Percentiles rank a stretch among this genome's conserved stretches.
phyloP scores from a whole-genome alignment of 352 stramenopile genomes.

The Phytophthora uliginosa region DNA sequence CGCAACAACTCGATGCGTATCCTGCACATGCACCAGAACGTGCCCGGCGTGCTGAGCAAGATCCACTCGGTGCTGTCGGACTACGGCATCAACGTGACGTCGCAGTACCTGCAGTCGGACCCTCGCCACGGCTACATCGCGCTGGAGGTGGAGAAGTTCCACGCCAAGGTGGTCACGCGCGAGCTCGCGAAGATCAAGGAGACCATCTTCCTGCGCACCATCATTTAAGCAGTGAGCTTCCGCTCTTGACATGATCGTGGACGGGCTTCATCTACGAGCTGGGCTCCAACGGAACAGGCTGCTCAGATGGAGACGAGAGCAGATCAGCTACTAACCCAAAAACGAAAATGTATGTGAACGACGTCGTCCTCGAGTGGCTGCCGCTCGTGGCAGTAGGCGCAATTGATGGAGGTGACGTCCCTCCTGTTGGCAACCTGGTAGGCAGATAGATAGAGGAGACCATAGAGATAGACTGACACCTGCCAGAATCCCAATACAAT shows the following conservation, averaged over 20 bases:
- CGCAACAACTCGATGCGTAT: slow-evolving; percentile 86
- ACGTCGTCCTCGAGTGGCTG: slow-evolving; percentile 19
- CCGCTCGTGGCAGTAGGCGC: slow-evolving; percentile 26
- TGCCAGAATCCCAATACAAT: slow-evolving; percentile 42
- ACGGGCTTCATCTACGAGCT: slow-evolving; percentile 20
- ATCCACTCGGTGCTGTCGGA: slow-evolving; percentile 87
- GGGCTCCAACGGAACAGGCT: slow-evolving; percentile 7
- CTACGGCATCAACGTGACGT: slow-evolving; percentile 89
- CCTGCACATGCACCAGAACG: slow-evolving; percentile 90
- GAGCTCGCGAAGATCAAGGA: slow-evolving; percentile 90
- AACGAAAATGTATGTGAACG: slow-evolving; percentile 39
- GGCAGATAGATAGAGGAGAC: slow-evolving; percentile 26
- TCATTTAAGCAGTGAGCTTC: slow-evolving; percentile 56
- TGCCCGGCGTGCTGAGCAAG: slow-evolving; percentile 88
- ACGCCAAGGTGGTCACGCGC: slow-evolving; percentile 82
- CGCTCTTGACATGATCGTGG: slow-evolving; percentile 29
- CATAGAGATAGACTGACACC: slow-evolving; percentile 22
- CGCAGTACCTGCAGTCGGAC: slow-evolving; percentile 88
- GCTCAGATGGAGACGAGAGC: slow-evolving; percentile 1
- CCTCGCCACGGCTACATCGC: slow-evolving; percentile 86
- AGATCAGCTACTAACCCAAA: slow-evolving; percentile 37
- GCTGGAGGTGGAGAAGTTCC: slow-evolving; percentile 84
- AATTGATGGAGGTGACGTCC: slow-evolving; percentile 24
- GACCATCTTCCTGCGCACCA: slow-evolving; percentile 85
- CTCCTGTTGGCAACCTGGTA: slow-evolving; percentile 35